Evolutionary conservation across 2,329 filamentous ascomycete species (phyloP).

Genomic region (Botrytis elliptica): DNA sequence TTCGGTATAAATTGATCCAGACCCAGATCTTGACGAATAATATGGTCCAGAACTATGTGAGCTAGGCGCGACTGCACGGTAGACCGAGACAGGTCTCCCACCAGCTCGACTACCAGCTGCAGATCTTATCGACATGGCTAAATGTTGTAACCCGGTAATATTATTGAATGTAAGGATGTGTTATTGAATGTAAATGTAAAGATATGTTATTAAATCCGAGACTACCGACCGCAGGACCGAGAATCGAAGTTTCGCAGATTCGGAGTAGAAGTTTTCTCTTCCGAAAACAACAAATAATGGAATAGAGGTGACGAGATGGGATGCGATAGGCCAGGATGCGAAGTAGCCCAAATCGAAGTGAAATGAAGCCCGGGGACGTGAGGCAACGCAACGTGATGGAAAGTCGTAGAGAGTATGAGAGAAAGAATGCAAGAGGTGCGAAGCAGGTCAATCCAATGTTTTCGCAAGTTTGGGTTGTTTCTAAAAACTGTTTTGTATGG

Average conservation of each 20-base stretch:
- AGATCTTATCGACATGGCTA: neutral
- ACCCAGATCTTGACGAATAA: neutral
- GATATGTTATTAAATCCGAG: too few relatives aligned
- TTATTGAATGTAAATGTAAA: too few relatives aligned
- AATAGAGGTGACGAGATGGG: neutral
- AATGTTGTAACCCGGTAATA: neutral
- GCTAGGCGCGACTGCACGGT: neutral
- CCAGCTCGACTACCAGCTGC: neutral
- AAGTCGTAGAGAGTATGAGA: neutral
- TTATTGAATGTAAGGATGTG: neutral
- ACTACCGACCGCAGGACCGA: neutral
- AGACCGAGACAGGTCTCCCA: neutral
- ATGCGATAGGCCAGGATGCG: neutral
- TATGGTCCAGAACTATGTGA: neutral
- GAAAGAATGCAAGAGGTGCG: neutral
- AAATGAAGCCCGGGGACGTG: neutral
- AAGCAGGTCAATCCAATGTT: neutral
- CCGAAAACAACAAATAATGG: neutral
- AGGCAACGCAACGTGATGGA: neutral
- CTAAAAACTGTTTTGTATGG: neutral
- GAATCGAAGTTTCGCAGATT: neutral
- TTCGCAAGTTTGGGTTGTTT: neutral
- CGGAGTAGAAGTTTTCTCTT: neutral
- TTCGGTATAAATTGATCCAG: neutral
- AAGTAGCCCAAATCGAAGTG: neutral